Evolutionary conservation across 2,329 filamentous ascomycete genomes (phyloP), one percentile per base, ranked within the genome.

Genomic region (Ophiognomonia clavigignenti-juglandacearum): DNA sequence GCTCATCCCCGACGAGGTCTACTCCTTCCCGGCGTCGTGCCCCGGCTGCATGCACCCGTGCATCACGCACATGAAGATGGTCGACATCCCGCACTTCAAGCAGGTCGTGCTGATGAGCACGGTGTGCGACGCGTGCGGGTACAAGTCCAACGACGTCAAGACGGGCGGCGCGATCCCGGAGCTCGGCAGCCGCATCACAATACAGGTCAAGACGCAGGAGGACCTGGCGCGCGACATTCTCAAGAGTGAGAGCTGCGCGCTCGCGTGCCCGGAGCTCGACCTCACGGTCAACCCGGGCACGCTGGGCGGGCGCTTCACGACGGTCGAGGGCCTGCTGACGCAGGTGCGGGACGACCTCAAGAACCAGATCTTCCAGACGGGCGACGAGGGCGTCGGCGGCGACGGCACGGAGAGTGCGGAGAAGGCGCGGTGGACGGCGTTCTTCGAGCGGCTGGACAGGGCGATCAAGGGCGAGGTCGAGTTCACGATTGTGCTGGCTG

Each of bases 61-160:
- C 69, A 82, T 83, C 4, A 95, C 95, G 9, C 91, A 96, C 67
- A 96, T 96, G 89, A 96, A 96, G 74, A 95, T 96, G 85, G 89
- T 97, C 48, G 89, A 95, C 60, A 96, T 98, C 53, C 93, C 93
- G 1, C 86, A 96, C 70, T 98, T 98, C 73, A 95, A 96, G 70
- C 88, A 97, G 62, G 93, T 98, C 3, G 84, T 96, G 34, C 77
- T 98, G 58, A 97, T 96, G 88, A 91, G 85, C 57, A 97, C 92
- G 2, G 84, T 89, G 23, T 98, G 93, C 69, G 85, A 92, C 23
- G 77, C 85, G 65, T 98, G 93, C 64, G 92, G 92, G 48, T 95
- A 97, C 73, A 85, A 89, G 53, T 93, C 86, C 57, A 97, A 95
- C 67, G 93, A 98, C 65, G 89, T 98, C 63, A 97, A 97, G 77